Evolutionary conservation across 768 basidiomycete species (phyloP).

Genomic region (Rhizopogon sp.): DNA sequence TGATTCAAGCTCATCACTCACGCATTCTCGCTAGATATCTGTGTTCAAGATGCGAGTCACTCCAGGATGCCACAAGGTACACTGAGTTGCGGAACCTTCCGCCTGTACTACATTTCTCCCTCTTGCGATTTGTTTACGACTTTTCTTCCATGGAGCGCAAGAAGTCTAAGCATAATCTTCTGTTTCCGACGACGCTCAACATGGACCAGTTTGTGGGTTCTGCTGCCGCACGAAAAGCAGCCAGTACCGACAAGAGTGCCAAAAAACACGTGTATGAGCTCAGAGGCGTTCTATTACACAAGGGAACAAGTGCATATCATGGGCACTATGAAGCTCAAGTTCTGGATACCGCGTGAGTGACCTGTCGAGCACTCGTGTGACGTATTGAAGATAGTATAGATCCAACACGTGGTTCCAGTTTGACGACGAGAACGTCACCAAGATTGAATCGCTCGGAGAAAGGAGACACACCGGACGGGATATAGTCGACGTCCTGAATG

Average conservation of each 20-base stretch:
- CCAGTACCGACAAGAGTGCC: constrained; percentile 10
- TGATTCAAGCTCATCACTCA: neutral
- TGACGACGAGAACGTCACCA: constrained; percentile 83
- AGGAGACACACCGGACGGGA: constrained; percentile 31
- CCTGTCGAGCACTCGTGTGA: constrained; percentile 1
- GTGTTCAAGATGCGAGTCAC: constrained; percentile 67
- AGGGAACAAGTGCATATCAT: constrained; percentile 88
- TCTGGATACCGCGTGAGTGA: constrained; percentile 59
- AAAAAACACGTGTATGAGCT: constrained; percentile 64
- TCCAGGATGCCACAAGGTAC: constrained; percentile 78
- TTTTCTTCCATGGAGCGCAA: constrained; percentile 71
- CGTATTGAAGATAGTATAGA: constrained; percentile 29
- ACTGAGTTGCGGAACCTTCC: constrained; percentile 69
- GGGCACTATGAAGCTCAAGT: constrained; percentile 89
- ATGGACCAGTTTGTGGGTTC: constrained; percentile 63
- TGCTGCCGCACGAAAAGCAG: constrained; percentile 11
- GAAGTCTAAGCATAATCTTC: constrained; percentile 78
- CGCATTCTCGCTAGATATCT: constrained; percentile 51
- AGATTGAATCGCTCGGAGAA: constrained; percentile 50
- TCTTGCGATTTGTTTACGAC: constrained; percentile 93
- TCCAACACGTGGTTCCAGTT: constrained; percentile 82
- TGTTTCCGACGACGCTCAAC: constrained; percentile 70
- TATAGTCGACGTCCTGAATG: constrained; percentile 20
- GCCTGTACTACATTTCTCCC: constrained; percentile 85
- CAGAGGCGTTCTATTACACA: constrained; percentile 82